Conservation (phyloP, 2,329 filamentous ascomycete species). For the Fonsecaea multimorphosa region DNA sequence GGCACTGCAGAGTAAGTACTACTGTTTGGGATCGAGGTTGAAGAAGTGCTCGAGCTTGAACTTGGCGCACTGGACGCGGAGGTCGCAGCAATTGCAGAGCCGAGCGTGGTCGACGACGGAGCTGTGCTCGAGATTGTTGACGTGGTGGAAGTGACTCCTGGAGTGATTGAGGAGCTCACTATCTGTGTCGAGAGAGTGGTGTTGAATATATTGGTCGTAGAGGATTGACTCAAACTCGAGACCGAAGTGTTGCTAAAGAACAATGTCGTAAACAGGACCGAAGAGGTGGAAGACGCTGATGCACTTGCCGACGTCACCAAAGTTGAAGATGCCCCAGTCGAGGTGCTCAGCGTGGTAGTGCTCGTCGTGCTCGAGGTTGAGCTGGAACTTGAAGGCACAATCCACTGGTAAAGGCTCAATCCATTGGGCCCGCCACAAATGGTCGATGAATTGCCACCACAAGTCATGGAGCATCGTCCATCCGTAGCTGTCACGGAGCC, state of each 20-base stretch:
- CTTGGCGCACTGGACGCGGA: not conserved
- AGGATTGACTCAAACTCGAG: not conserved
- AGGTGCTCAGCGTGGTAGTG: conserved; percentile 4
- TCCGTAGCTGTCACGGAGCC: conserved; percentile 28
- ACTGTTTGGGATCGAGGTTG: not conserved
- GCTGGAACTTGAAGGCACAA: conserved; percentile 23
- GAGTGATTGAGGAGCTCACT: not conserved
- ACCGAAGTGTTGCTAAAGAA: not conserved
- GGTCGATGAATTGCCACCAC: conserved; percentile 39
- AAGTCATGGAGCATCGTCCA: conserved; percentile 36
- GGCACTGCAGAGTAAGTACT: not conserved
- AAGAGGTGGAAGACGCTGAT: not conserved
- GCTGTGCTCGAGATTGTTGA: not conserved
- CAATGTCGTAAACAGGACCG: not conserved
- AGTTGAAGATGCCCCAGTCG: not conserved
- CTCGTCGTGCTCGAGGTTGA: conserved; percentile 12
- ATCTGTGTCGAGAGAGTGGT: not conserved
- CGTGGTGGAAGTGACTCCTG: not conserved
- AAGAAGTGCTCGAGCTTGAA: not conserved
- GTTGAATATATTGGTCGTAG: not conserved
- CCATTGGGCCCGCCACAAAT: conserved; percentile 42
- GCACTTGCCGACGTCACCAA: not conserved
- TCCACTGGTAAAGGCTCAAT: conserved; percentile 36
- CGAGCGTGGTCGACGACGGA: not conserved
- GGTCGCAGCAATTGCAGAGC: not conserved